Percentiles rank a stretch among this genome's conserved stretches.
Conservation (phyloP, 305 asterid species). For the Fraxinus angustifolia region DNA sequence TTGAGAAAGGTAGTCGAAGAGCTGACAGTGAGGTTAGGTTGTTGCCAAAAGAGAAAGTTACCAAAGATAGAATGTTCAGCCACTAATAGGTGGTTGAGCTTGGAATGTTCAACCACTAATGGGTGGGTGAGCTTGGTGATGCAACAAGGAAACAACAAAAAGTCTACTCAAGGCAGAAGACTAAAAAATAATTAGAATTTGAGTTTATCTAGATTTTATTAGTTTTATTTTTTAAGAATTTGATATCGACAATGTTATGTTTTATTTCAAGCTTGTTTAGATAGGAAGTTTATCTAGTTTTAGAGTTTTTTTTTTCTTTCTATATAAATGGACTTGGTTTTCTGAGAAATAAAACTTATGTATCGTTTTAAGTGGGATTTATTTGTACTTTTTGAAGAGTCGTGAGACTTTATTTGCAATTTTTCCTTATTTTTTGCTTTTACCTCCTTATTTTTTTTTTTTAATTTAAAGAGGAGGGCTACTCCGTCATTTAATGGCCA, state of each 20-base stretch:
- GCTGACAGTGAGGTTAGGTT: neutral
- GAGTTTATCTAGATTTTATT: neutral
- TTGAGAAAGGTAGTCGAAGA: neutral
- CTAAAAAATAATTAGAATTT: neutral
- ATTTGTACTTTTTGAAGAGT: neutral
- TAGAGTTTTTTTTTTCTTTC: too few species aligned
- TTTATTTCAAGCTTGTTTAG: neutral
- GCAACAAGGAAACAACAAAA: neutral
- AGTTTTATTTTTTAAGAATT: neutral
- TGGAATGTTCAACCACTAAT: neutral
- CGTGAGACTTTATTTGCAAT: neutral
- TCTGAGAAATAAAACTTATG: neutral
- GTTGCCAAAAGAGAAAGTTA: neutral
- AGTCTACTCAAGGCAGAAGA: neutral
- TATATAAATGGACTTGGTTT: neutral
- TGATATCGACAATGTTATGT: neutral
- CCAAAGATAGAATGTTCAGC: neutral
- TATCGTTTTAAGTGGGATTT: neutral
- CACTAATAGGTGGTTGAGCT: neutral
- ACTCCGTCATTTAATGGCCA: neutral
- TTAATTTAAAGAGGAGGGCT: neutral
- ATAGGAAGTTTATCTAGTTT: neutral
- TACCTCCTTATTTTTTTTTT: neutral
- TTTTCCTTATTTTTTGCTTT: neutral
- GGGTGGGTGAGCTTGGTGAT: neutral